Conservation (phyloP, 805 yeast species). For the Limtongozyma cylindracea region DNA sequence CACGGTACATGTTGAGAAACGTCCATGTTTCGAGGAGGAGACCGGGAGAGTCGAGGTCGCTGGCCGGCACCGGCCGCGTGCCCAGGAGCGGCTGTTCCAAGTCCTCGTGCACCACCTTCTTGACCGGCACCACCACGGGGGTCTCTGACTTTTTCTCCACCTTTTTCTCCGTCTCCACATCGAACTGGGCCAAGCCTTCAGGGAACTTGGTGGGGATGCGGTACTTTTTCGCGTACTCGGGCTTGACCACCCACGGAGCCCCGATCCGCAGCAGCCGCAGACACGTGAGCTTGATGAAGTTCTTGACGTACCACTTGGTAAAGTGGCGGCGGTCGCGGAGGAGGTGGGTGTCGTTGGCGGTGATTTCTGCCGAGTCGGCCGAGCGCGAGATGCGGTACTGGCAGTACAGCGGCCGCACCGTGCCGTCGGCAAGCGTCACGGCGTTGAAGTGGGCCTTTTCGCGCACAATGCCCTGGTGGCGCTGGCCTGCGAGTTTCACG, state of each 20-base stretch:
- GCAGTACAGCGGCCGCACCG: slow-evolving; percentile 13
- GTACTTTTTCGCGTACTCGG: slow-evolving; percentile 44
- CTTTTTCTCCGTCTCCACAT: slow-evolving; percentile 3
- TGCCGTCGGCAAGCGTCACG: too few relatives aligned
- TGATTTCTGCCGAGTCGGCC: slow-evolving; percentile 25
- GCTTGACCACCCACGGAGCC: slow-evolving; percentile 88
- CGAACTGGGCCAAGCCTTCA: slow-evolving; percentile 18
- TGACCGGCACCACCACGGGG: too few relatives aligned
- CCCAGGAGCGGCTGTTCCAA: too few relatives aligned
- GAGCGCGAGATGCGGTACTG: slow-evolving; percentile 49
- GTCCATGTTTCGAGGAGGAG: slow-evolving; percentile 55
- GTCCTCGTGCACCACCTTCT: too few relatives aligned
- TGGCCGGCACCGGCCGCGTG: too few relatives aligned
- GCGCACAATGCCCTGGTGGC: slow-evolving; percentile 27
- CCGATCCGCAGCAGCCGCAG: slow-evolving; percentile 65
- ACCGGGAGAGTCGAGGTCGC: too few relatives aligned
- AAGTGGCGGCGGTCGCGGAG: slow-evolving; percentile 67
- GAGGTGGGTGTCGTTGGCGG: slow-evolving; percentile 50
- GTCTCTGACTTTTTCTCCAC: too few relatives aligned
- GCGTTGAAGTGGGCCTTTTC: slow-evolving; percentile 56
- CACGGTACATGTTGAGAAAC: slow-evolving; percentile 45
- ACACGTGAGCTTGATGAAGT: slow-evolving; percentile 63
- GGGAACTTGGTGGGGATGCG: slow-evolving; percentile 39
- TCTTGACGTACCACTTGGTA: slow-evolving; percentile 74
- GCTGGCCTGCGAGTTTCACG: slow-evolving; percentile 10